Base-by-base conservation (phyloP, 768 basidiomycete genomes). In the Lenzites betulinus region DNA sequence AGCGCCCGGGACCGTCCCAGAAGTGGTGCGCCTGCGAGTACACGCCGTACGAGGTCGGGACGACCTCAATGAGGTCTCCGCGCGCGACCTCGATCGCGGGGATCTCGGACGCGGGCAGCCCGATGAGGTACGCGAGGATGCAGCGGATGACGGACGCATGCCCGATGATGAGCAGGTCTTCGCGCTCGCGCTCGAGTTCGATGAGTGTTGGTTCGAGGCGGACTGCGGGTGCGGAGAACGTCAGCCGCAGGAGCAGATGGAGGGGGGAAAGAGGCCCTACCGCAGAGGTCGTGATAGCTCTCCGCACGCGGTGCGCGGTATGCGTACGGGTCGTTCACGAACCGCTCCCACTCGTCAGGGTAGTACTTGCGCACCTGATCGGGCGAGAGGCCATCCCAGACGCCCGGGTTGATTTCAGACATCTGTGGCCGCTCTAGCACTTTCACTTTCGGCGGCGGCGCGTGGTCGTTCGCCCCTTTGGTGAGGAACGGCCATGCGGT, bases 131-230 rank as follows among this genome's bases (percentile, higher is more conserved):
- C 2, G 95, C 89, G 46, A 98, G 83, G 59, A 99, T 80, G 76
- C 97, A 99, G 18, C 97, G 88, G 68, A 98, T 97, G 71, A 98
- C 97, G 41, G 94, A 96, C 16, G 95, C 93, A 71, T 98, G 95
- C 1, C 94, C 95, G 66, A 98, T 93, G 74, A 99, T 98, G 39
- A 99, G 80, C 5, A 99, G 78, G 75, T 98, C 97, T 68, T 97
- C 93, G 69, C 90, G 87, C 73, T 94, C 90, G 54, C 95, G 84
- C 75, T 98, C 97, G 18, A 98, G 80, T 73, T 99, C 97, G 70
- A 98, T 87, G 33, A 98, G 82, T 30, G 89, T 83, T 0, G 93
- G 93, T 70, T 98, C 95, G n/a, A 98, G 77, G 42, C 95, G 93
- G 54, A 97, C 95, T 95, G 68, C n/a, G 46, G 42, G 36, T 35